Base-by-base conservation (phyloP, 345 rosid genomes). In the Citrus australasica region DNA sequence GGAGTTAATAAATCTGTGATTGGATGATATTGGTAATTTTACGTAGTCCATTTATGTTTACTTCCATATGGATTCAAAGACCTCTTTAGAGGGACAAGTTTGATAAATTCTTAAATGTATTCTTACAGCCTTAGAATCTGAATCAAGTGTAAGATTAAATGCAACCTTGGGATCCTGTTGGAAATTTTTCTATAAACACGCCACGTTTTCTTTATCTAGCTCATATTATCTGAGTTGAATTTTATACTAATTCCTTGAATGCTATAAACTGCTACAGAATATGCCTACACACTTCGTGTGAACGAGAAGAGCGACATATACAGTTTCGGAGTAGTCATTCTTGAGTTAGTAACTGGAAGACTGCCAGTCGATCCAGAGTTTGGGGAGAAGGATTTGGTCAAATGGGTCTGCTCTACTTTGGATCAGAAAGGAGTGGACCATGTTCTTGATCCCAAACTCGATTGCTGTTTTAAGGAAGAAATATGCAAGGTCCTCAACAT, bases 231-330 rank as follows among this genome's bases (percentile, higher is more conserved):
- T 59, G 10, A 27, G 63, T n/a, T 40, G 48, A 56, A 33, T 71
- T 67, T 3, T 37, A n/a, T 70, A 28, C 2, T 59, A 38, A 73
- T 77, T 9, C 17, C 19, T 40, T n/a, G 7, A 5, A 32, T n/a
- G 32, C 22, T 53, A 17, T 35, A 63, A 46, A 75, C 73, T 71
- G 51, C 74, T 88, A 84, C 92, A 97, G 99, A 97, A 71, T 97
- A 97, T 76, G 99, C 98, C 3, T 97, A 97, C 85, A 97, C 99
- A 1, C 92, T 97, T 17, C 83, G 97, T 37, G 99, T 97, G 84
- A 94, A 92, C n/a, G 99, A 97, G 88, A 97, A 97, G 91, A 94
- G 99, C 30, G 99, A 97, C 85, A 93, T 89, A 76, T 97, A 93
- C 93, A 97, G 99, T 82, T 97, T 97, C 2, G 99, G 99, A 1